Evolutionary conservation across 257 asterid genomes (phyloP).

Genomic region (Gentiana dahurica): DNA sequence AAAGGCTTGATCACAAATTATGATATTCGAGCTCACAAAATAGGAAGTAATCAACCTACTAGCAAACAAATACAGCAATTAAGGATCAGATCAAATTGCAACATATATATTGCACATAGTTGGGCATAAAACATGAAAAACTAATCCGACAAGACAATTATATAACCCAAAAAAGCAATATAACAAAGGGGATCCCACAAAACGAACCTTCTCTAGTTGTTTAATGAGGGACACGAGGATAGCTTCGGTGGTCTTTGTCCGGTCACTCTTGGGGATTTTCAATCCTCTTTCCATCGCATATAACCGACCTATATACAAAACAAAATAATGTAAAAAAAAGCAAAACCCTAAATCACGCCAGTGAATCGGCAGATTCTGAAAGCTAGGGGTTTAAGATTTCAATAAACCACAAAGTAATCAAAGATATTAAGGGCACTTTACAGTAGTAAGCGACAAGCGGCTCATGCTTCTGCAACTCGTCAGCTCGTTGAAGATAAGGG

Average conservation of each 20-base stretch:
- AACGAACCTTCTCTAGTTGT: constrained; percentile 81
- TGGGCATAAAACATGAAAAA: no score
- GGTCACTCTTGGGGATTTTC: constrained; percentile 68
- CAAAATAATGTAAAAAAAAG: not conserved
- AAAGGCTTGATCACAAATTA: no score
- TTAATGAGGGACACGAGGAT: constrained; percentile 79
- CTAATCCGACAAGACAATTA: no score
- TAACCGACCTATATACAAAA: constrained; percentile 53
- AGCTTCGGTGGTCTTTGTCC: constrained; percentile 72
- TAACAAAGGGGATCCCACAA: not conserved
- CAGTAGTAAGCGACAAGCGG: constrained; percentile 44
- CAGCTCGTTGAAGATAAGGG: constrained; percentile 43
- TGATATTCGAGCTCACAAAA: no score
- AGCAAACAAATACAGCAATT: no score
- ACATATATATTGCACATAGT: no score
- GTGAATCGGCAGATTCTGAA: not conserved
- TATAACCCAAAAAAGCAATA: not conserved
- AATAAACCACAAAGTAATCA: not conserved
- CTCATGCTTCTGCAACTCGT: constrained; percentile 41
- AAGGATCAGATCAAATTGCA: no score
- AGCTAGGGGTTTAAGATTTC: not conserved
- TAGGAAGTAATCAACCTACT: no score
- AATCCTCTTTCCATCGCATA: constrained; percentile 97
- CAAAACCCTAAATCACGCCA: not conserved
- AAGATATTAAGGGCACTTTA: constrained; percentile 8